These are phyloP conservation scores for Neospermospora avenae DNA, from an alignment of 2,329 filamentous ascomycete genomes.

Conservation along the genomic window DNA sequence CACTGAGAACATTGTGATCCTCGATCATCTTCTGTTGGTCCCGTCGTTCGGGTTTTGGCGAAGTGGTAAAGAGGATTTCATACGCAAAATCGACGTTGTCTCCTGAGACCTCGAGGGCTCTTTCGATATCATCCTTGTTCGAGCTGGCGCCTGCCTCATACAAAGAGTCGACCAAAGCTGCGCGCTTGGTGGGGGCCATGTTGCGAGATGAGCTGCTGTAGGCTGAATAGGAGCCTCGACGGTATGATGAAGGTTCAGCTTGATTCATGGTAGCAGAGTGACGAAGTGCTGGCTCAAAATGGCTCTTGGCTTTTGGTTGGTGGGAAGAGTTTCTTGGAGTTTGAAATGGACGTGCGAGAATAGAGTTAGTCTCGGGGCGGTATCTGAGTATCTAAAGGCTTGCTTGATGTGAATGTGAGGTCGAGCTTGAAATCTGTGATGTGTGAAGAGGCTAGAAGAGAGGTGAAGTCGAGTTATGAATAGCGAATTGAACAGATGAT, in stretches of 20 bases:
- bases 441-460: too few relatives aligned
- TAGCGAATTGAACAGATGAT: too few relatives aligned
- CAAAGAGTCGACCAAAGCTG: neutral
- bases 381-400: too few relatives aligned
- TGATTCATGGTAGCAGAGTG: neutral
- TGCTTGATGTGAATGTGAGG: too few relatives aligned
- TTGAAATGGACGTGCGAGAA: too few relatives aligned
- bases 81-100: neutral
- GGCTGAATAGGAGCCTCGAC: neutral
- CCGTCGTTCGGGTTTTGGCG: neutral
- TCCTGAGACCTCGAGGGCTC: neutral
- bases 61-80: neutral
- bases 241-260: neutral
- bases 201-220: neutral
- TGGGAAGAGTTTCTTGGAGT: too few relatives aligned
- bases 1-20: neutral
- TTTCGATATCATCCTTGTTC: neutral
- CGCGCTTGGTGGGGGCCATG: neutral
- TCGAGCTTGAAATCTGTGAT: too few relatives aligned
- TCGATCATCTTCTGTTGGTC: neutral
- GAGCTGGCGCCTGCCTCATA: neutral
- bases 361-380: too few relatives aligned
- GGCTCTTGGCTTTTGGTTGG: too few relatives aligned
- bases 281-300: too few relatives aligned
- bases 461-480: too few relatives aligned